Percentiles rank a stretch among this genome's conserved stretches.
Evolutionary conservation across 2,329 filamentous ascomycete species (phyloP).

Genomic region (Calonectria hawksworthii): DNA sequence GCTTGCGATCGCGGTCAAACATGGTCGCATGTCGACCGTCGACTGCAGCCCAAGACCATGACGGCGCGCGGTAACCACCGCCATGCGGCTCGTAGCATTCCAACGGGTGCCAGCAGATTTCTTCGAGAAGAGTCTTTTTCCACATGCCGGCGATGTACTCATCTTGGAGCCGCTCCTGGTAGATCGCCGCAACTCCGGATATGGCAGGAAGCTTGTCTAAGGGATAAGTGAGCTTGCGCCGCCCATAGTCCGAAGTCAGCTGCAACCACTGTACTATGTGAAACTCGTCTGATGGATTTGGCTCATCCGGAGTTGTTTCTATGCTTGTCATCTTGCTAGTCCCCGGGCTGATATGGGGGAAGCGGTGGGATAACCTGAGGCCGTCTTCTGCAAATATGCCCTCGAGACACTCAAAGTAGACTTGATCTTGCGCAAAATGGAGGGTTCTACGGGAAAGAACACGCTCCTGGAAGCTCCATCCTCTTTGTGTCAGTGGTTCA

Average conservation of each 20-base stretch:
- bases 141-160: constrained; percentile 28
- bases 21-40: constrained; percentile 11
- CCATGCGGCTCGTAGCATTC: neutral
- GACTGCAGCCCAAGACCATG: constrained; percentile 32
- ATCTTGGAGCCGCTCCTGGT: constrained; percentile 14
- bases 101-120: constrained; percentile 17
- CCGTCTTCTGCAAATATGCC: constrained; percentile 2
- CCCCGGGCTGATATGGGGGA: neutral
- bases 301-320: neutral
- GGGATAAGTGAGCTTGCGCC: constrained; percentile 12
- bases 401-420: constrained; percentile 34
- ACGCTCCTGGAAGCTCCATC: constrained; percentile 41
- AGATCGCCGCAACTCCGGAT: constrained; percentile 23
- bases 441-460: constrained; percentile 32
- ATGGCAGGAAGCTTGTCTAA: constrained; percentile 29
- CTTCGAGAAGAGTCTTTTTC: constrained; percentile 14
- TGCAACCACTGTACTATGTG: neutral
- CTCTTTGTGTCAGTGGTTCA: constrained; percentile 25
- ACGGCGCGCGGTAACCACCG: constrained; percentile 32
- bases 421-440: constrained; percentile 34
- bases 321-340: neutral
- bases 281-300: neutral
- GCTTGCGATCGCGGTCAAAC: neutral
- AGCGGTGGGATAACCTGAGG: neutral
- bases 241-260: constrained; percentile 3